A percentile compares a stretch with the other conserved stretches of the same genome.
Conservation (phyloP, 164 flowering plant genomes). For the Magnolia sinica region DNA sequence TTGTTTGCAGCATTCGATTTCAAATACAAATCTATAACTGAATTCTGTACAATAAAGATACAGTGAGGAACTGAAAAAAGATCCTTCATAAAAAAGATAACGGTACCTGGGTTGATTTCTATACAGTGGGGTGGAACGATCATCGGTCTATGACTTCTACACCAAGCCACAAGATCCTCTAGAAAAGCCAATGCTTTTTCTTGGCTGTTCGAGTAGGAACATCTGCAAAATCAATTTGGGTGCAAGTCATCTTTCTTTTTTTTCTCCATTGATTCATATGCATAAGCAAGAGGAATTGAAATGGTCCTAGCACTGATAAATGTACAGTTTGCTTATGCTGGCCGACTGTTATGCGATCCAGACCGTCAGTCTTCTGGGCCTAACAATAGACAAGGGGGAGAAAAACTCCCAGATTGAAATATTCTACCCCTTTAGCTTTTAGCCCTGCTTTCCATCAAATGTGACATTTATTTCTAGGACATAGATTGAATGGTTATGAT, state of each 20-base stretch:
- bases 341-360: neutral
- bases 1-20: neutral
- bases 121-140: neutral
- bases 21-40: neutral
- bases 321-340: neutral
- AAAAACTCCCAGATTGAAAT: neutral
- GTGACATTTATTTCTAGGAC: neutral
- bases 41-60: neutral
- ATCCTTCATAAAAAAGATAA: neutral
- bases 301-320: no score
- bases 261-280: neutral
- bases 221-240: conserved; percentile 35
- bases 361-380: neutral
- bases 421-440: neutral
- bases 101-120: neutral
- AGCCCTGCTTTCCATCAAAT: neutral
- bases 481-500: neutral
- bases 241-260: neutral
- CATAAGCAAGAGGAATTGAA: neutral
- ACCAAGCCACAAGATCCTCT: conserved; percentile 3
- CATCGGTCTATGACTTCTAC: neutral
- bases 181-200: conserved; percentile 79
- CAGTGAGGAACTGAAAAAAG: neutral
- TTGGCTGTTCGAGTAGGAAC: conserved; percentile 52
- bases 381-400: neutral